phyloP scores from a whole-genome alignment of 2,329 filamentous ascomycete genomes.

The Sclerotinia sclerotiorum region DNA sequence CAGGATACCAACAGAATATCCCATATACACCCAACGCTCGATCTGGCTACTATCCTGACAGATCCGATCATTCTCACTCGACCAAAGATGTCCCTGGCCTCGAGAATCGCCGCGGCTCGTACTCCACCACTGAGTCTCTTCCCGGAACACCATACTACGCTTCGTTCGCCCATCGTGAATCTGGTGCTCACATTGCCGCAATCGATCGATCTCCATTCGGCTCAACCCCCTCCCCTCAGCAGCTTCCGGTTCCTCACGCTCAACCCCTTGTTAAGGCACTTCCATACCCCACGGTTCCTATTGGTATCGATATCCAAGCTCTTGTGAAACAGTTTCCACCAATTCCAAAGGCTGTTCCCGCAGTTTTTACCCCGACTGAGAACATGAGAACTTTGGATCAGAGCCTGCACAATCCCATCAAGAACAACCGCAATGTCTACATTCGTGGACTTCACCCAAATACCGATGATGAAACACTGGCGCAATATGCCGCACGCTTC shows the following conservation, averaged over 20 bases:
- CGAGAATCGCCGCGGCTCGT: constrained; percentile 66
- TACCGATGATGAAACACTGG: constrained; percentile 87
- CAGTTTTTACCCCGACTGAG: constrained; percentile 80
- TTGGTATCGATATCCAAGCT: constrained; percentile 53
- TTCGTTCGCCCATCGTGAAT: constrained; percentile 57
- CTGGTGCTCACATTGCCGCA: constrained; percentile 57
- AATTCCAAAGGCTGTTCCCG: constrained; percentile 86
- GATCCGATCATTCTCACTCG: constrained; percentile 35
- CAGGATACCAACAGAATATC: constrained; percentile 37
- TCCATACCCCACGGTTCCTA: constrained; percentile 38
- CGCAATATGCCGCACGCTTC: constrained; percentile 80
- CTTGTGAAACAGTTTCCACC: constrained; percentile 73
- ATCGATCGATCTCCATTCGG: constrained; percentile 62
- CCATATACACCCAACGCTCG: constrained; percentile 38
- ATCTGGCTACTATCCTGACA: constrained; percentile 38
- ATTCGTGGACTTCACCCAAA: constrained; percentile 94
- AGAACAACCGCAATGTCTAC: constrained; percentile 96
- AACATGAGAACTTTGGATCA: constrained; percentile 89
- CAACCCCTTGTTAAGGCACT: constrained; percentile 39
- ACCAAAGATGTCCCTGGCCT: constrained; percentile 55
- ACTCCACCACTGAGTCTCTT: constrained; percentile 66
- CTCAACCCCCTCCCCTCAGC: constrained; percentile 65
- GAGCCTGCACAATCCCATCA: constrained; percentile 86
- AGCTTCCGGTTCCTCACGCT: constrained; percentile 49
- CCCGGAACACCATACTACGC: constrained; percentile 66